A percentile compares a stretch with the other conserved stretches of the same genome.
Evolutionary conservation across 192 early-diverging fungal species (phyloP).

Genomic region (Coemansia sp.): DNA sequence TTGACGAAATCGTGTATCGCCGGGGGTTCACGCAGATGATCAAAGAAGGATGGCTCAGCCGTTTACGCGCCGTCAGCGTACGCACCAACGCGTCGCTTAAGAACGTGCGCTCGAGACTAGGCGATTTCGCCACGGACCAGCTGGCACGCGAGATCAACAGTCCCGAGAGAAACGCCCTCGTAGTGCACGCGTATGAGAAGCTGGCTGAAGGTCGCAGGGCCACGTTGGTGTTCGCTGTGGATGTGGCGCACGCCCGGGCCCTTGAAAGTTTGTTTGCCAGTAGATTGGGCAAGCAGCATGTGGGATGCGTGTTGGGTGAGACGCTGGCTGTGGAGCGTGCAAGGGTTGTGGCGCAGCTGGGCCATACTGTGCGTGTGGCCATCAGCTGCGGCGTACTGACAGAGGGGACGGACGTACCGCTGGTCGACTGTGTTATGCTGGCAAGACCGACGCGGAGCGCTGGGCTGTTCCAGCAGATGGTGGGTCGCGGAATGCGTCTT

Average conservation of each 20-base stretch:
- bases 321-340: constrained; percentile 57
- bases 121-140: constrained; percentile 62
- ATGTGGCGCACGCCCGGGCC: constrained; percentile 66
- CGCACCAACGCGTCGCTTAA: constrained; percentile 58
- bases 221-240: constrained; percentile 86
- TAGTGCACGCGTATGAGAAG: constrained; percentile 64
- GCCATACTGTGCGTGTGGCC: constrained; percentile 64
- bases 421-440: constrained; percentile 85
- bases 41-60: constrained; percentile 70
- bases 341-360: constrained; percentile 61
- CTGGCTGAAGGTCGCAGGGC: constrained; percentile 50
- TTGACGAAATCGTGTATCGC: constrained; percentile 78
- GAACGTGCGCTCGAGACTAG: constrained; percentile 40
- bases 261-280: constrained; percentile 43
- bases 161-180: constrained; percentile 54
- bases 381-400: constrained; percentile 89
- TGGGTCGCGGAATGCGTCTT: constrained; percentile 85
- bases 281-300: constrained; percentile 51
- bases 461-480: constrained; percentile 93
- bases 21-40: constrained; percentile 81
- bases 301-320: constrained; percentile 54
- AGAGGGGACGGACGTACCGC: constrained; percentile 85
- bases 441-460: constrained; percentile 79
- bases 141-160: constrained; percentile 63
- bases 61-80: constrained; percentile 63